Conservation (phyloP, 148 eudicot genomes). For the Pharnaceum exiguum region DNA sequence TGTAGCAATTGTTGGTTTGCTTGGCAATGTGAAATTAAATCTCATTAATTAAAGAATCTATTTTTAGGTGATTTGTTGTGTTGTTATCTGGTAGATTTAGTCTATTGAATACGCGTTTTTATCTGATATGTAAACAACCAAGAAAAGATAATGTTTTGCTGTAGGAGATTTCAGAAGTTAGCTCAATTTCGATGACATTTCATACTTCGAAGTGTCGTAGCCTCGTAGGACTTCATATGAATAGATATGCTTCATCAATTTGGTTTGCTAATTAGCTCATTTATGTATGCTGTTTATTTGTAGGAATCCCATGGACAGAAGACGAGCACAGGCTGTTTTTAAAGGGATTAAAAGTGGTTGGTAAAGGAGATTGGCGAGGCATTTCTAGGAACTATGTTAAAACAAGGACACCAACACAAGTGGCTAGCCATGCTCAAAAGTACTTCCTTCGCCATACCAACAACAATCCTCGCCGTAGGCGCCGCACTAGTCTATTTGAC, state of each 20-base stretch:
- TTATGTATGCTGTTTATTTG: neutral
- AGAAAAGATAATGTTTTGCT: too few species aligned
- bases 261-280: neutral
- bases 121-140: too few species aligned
- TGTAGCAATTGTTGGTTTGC: too few species aligned
- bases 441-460: slow-evolving; percentile 72
- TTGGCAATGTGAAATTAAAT: too few species aligned
- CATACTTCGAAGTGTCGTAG: too few species aligned
- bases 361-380: slow-evolving; percentile 93
- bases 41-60: too few species aligned
- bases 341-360: slow-evolving; percentile 58
- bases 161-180: too few species aligned
- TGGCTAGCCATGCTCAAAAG: slow-evolving; percentile 92
- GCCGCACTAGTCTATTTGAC: slow-evolving; percentile 82
- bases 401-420: slow-evolving; percentile 89
- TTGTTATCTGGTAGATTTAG: too few species aligned
- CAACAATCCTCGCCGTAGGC: slow-evolving; percentile 60
- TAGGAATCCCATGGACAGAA: slow-evolving; percentile 84
- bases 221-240: neutral
- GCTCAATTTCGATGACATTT: too few species aligned
- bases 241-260: neutral
- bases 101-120: too few species aligned
- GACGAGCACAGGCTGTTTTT: slow-evolving; percentile 68
- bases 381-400: slow-evolving; percentile 76
- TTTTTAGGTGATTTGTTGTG: too few species aligned